Evolutionary conservation across 2,329 filamentous ascomycete genomes (phyloP), one percentile per base, ranked within the genome.

Genomic region (Lojkania enalia): DNA sequence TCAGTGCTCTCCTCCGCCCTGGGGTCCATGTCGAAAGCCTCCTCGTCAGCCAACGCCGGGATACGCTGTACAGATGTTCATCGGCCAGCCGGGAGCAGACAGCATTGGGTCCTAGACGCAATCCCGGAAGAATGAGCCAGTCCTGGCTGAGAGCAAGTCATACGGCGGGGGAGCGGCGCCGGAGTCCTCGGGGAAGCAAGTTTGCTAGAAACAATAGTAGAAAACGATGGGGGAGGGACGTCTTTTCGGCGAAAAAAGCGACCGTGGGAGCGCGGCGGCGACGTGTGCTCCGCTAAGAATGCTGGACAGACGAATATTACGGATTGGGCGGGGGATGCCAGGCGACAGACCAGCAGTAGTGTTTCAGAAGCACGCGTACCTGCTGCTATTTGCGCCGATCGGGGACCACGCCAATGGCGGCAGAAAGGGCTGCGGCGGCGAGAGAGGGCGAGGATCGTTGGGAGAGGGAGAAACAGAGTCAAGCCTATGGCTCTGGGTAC

Each of bases 1-100:
- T 91, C 88, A 46, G 83, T 83, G 71, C 82, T 85, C 58, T 88
- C 76, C 53, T 75, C 71, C 29, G 52, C 39, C 42, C 52, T 39
- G 27, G 39, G 56, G 7, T 70, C 67, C 70, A 72, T 72, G 54
- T 35, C 55, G 55, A 18, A 42, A 21, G 39, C 51, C 45, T 57
- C 54, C 54, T 56, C 51, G 56, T 68, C 65, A 70, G 52, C 65
- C 66, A 52, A 57, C 64, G 55, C 64, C 63, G 35, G 58, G 51
- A 41, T 58, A 51, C 48, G 54, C 45, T 56, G 50, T 63, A 53
- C 55, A 54, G 52, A 52, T 64, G 60, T 47, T 64, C 64, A 67
- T 67, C 52, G 59, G 64, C 64, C 51, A 43, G 48, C 38, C 44
- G 44, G 51, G 42, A 48, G 50, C 45, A 45, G 37, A 53, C 57